Percentiles rank a stretch among this genome's conserved stretches.
phyloP scores from a whole-genome alignment of 768 basidiomycete genomes.

The Mycena haematopus region DNA sequence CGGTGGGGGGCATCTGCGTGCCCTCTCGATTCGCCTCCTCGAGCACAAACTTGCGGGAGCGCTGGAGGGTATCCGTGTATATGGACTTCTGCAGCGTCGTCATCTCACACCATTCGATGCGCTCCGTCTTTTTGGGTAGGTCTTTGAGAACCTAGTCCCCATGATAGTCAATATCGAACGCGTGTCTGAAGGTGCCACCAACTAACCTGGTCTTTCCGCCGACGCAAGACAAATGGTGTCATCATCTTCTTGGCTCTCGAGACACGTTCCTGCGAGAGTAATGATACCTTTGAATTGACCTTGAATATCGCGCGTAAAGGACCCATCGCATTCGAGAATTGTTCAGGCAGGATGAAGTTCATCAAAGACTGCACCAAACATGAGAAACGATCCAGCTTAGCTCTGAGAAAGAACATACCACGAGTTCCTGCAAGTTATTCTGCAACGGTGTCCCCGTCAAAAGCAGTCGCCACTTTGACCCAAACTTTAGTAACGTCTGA shows the following conservation, averaged over 20 bases:
- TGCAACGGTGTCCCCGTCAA: conserved; percentile 96
- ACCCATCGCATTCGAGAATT: conserved; percentile 79
- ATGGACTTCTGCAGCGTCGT: conserved; percentile 80
- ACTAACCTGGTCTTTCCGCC: conserved; percentile 90
- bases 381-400: not conserved
- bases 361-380: conserved; percentile 76
- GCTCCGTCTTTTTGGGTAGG: conserved; percentile 90
- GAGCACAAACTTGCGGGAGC: conserved; percentile 81
- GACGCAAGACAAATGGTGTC: conserved; percentile 97
- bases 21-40: conserved; percentile 46
- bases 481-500: conserved; percentile 83
- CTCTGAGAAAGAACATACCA: conserved; percentile 57
- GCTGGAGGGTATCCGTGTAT: conserved; percentile 84
- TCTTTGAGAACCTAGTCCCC: conserved; percentile 85
- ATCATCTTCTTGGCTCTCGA: conserved; percentile 98
- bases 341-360: conserved; percentile 95
- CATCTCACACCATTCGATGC: conserved; percentile 96
- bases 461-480: conserved; percentile 88
- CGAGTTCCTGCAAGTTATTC: conserved; percentile 88
- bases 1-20: conserved; percentile 30
- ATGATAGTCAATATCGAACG: conserved; percentile 5
- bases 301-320: conserved; percentile 95
- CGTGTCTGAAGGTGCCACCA: not conserved
- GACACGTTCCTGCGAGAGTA: conserved; percentile 92
- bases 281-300: conserved; percentile 84